Base-by-base conservation (phyloP, 129 eudicot species). In the Flaveria robusta region DNA sequence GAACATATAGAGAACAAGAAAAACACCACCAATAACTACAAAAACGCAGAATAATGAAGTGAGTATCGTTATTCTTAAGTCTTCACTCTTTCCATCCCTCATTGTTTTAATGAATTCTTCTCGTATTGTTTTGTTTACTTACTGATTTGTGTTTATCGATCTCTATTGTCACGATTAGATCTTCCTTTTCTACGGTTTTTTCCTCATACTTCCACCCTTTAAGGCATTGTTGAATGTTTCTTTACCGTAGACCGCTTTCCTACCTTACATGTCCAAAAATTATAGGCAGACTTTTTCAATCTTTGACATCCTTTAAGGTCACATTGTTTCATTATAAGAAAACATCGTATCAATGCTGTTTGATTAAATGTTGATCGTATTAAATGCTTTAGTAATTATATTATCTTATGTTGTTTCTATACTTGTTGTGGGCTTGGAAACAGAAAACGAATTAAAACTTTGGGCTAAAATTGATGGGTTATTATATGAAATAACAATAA, bases 31-130 rank as follows among this genome's bases (percentile, higher is more conserved):
- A 9, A 77, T 22, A 62, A 76, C n/a, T 46, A 80, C 82, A 16
- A 78, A 67, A 23, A 87, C 19, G 63, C 85, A 81, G 29, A 90
- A 74, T 11, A 87, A 37, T 62, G 83, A 65, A 43, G 85, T 71
- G 68, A 85, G 74, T 42, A 87, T n/a, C 22, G 90, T 83, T 50
- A 87, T 85, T 76, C 83, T 50, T 7, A 85, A 5, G 19, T 90
- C 91, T 54, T 87, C 80, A 34, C 78, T 82, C 78, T 85, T 86
- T 24, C 37, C 71, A 55, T 74, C 89, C 75, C 81, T 90, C 96
- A 87, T 90, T 15, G 56, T 68, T 63, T 42, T 56, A 24, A 41
- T 52, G 24, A 10, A 1, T 45, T 46, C 39, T 34, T 34, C 39
- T 5, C 14, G 12, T 3, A 20, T 47, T 14, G 45, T 75, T 47